A percentile compares a stretch with the other conserved stretches of the same genome.
These are phyloP conservation scores for Dothideomycetes sp. DNA, from an alignment of 2,329 filamentous ascomycete species.

Conservation along the genomic window DNA sequence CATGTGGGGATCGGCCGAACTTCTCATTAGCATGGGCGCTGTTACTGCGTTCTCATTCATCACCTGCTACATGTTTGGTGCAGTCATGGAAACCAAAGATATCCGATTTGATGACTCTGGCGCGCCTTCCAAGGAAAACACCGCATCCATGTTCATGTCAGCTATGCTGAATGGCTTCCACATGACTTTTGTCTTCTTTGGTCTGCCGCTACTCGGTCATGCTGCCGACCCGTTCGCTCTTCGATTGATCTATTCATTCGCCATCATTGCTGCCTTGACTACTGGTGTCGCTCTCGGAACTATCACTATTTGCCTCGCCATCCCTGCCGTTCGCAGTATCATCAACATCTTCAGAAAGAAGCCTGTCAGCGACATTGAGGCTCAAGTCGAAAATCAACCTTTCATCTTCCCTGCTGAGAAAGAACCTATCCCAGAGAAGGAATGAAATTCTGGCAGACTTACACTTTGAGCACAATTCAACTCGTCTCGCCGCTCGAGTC, in stretches of 20 bases:
- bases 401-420: slow-evolving; percentile 11
- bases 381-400: not conserved
- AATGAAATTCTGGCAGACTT: too few species aligned
- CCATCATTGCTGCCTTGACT: slow-evolving; percentile 8
- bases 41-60: slow-evolving; percentile 11
- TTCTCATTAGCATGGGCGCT: slow-evolving; percentile 7
- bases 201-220: slow-evolving; percentile 7
- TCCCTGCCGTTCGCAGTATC: not conserved
- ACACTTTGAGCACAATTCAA: too few species aligned
- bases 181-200: slow-evolving; percentile 11
- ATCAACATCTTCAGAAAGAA: slow-evolving; percentile 5
- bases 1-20: slow-evolving; percentile 10
- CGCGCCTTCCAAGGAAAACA: slow-evolving; percentile 7
- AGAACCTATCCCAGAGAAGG: not conserved
- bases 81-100: not conserved
- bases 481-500: too few species aligned
- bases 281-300: slow-evolving; percentile 6
- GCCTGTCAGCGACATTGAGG: slow-evolving; percentile 4
- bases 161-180: slow-evolving; percentile 11
- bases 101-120: not conserved
- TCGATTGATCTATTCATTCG: slow-evolving; percentile 7
- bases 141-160: slow-evolving; percentile 6
- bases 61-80: slow-evolving; percentile 6
- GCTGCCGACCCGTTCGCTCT: slow-evolving; percentile 9
- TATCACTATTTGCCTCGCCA: slow-evolving; percentile 5